Evolutionary conservation across 2,329 filamentous ascomycete genomes (phyloP), one percentile per base, ranked within the genome.

Genomic region (Mollisiaceae sp.): DNA sequence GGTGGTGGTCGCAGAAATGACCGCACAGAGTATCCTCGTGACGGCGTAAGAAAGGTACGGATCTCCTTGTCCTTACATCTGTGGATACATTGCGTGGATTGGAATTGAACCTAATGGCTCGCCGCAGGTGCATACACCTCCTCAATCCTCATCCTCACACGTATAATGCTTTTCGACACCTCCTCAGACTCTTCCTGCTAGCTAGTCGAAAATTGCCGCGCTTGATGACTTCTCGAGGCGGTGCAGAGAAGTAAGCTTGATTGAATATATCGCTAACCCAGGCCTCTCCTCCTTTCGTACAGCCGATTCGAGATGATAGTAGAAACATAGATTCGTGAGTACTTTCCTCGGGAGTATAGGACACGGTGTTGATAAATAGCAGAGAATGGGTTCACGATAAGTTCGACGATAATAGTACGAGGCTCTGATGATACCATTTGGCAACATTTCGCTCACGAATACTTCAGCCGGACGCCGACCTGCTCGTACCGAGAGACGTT

Each of bases 381-480:
- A 92, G 92, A 76, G 93, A 97, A 83, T 97, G 94, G 94, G 92
- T 97, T 72, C 94, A 97, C 78, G 92, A 97, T 81, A 91, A 89
- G 77, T 97, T 88, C 77, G 91, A 95, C 78, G 91, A 92, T 75
- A 86, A 89, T 77, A 84, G 89, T 79, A 80, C 61, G 73, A 64
- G 63, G 24, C 38, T 63, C 27, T 54, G 56, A 50, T 27, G 24
- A 59, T 41, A 24, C 50, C 11, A 18, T 27, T 32, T 54, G 50
- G 50, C 50, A 54, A 54, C 50, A 54, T 60, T 65, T 55, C 63
- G 67, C 71, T 74, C 65, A 74, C 67, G 59, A 62, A 60, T 43
- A 27, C 62, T 59, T 50, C 62, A 75, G 75, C 73, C 41, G 71
- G 67, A 63, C 70, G 71, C 67, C 67, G 71, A 67, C 69, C 72